Evolutionary conservation across 352 stramenopile genomes (phyloP).

Genomic region (Stramenopiles sp.): DNA sequence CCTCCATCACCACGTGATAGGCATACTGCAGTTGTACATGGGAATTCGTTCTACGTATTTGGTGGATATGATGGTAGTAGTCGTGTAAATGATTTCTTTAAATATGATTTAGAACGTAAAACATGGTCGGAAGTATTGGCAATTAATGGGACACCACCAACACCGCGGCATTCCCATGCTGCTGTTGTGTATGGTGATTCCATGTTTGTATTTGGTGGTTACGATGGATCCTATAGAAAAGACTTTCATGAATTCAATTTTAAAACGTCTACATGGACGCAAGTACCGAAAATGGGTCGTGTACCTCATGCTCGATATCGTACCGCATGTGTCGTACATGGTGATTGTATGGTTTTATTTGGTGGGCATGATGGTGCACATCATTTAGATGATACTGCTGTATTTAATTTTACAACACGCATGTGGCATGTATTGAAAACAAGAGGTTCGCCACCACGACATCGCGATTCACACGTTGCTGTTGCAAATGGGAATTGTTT

Average conservation of each 20-base stretch:
- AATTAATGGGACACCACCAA: not conserved
- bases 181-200: not conserved
- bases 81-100: not conserved
- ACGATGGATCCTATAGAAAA: not conserved
- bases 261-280: no score
- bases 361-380: constrained; percentile 86
- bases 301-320: no score
- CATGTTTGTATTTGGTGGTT: not conserved
- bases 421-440: constrained; percentile 65
- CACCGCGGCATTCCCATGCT: not conserved
- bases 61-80: not conserved
- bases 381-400: constrained; percentile 87
- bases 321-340: constrained; percentile 67
- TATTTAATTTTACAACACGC: constrained; percentile 76
- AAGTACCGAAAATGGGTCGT: no score
- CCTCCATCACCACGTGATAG: not conserved
- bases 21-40: not conserved
- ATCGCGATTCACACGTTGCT: constrained; percentile 84
- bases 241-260: not conserved
- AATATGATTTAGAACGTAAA: not conserved
- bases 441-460: constrained; percentile 65
- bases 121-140: no score
- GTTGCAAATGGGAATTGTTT: constrained; percentile 75
- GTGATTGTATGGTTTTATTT: constrained; percentile 84
- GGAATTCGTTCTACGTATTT: not conserved